Evolutionary conservation across 495 filamentous ascomycete species (phyloP).

Genomic region (Aspergillus coremiiformis): DNA sequence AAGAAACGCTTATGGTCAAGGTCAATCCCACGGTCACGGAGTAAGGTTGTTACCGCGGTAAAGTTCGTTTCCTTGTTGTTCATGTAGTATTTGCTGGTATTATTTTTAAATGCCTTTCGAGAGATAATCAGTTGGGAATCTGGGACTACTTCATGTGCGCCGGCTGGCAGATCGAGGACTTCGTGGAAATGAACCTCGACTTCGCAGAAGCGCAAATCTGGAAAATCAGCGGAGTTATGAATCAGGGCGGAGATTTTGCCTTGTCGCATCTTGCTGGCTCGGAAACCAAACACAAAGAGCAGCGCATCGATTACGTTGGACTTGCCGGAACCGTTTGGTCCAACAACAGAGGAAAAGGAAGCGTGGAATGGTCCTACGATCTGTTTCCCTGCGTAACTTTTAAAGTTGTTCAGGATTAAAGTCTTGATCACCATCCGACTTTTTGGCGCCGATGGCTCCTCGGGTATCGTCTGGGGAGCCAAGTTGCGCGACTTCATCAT

Average conservation of each 20-base stretch:
- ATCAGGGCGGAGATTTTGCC: constrained; percentile 97
- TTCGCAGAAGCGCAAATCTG: constrained; percentile 82
- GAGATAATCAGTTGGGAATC: constrained; percentile 82
- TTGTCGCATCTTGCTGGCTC: constrained; percentile 98
- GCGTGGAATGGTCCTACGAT: constrained; percentile 94
- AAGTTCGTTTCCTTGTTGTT: constrained; percentile 83
- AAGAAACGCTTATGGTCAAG: constrained; percentile 97
- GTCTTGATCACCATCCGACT: constrained; percentile 85
- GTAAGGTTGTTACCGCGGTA: constrained; percentile 79
- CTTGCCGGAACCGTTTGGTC: constrained; percentile 95
- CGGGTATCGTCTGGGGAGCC: constrained; percentile 48
- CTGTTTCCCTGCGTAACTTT: constrained; percentile 93
- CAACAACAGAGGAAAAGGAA: constrained; percentile 98
- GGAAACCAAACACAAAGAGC: constrained; percentile 96
- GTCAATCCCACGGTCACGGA: constrained; percentile 83
- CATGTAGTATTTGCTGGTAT: constrained; percentile 96
- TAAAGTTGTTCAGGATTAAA: constrained; percentile 88
- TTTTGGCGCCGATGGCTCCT: constrained; percentile 67
- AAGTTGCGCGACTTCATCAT: constrained; percentile 77
- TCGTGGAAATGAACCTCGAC: constrained; percentile 94
- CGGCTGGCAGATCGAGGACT: constrained; percentile 77
- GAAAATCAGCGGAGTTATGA: constrained; percentile 84
- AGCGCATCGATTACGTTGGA: constrained; percentile 98
- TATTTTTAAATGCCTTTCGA: constrained; percentile 93
- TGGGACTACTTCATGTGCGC: constrained; percentile 64